phyloP scores from a whole-genome alignment of 805 yeast genomes.

The Barnettozyma salicaria region DNA sequence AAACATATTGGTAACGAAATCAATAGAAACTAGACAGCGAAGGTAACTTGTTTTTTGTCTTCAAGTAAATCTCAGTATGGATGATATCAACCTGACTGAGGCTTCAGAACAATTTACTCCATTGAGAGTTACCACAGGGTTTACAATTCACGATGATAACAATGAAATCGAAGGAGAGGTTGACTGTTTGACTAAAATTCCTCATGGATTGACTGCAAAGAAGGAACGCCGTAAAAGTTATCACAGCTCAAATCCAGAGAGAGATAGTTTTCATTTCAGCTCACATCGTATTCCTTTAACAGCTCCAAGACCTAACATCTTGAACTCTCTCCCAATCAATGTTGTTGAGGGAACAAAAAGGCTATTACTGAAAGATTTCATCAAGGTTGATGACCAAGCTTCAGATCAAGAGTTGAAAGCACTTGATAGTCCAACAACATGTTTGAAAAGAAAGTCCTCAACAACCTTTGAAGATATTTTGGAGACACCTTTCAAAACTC shows the following conservation, averaged over 20 bases:
- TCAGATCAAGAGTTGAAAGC: conserved; percentile 1
- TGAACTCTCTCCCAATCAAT: conserved; percentile 22
- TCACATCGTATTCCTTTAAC: conserved; percentile 27
- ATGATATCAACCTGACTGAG: conserved; percentile 3
- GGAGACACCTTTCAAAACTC: conserved; percentile 5
- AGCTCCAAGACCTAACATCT: conserved; percentile 27
- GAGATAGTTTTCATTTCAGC: conserved; percentile 8
- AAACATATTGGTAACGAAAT: no score
- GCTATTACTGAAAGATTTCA: conserved; percentile 13
- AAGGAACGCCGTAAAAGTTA: conserved; percentile 26
- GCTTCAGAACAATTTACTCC: conserved; percentile 23
- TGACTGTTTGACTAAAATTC: conserved; percentile 28
- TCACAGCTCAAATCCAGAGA: conserved; percentile 9
- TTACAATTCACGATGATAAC: conserved; percentile 18
- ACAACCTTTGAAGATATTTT: conserved; percentile 3
- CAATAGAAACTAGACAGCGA: conserved; percentile 1
- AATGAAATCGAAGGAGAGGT: conserved; percentile 7
- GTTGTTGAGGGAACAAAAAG: conserved; percentile 20
- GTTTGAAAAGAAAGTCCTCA: conserved; percentile 11
- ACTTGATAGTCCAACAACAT: conserved; percentile 2
- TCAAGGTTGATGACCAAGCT: neutral
- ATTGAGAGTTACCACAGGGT: conserved; percentile 13
- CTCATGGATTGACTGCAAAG: conserved; percentile 40
- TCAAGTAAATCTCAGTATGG: neutral
- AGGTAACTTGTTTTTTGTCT: neutral